These are phyloP conservation scores for Nitzschia sp. DNA, from an alignment of 108 stramenopile species.

Conservation along the genomic window DNA sequence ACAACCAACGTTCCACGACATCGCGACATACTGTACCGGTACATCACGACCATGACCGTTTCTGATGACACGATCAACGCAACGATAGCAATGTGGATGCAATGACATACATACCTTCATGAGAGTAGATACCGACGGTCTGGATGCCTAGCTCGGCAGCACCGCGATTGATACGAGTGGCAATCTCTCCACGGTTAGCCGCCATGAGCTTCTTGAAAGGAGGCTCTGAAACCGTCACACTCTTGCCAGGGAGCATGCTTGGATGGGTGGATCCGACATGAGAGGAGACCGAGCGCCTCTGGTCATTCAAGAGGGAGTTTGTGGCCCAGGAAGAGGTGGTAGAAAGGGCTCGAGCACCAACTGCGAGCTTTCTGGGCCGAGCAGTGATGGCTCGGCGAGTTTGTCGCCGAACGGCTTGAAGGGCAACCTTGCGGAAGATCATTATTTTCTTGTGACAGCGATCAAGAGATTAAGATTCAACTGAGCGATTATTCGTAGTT, in stretches of 20 bases:
- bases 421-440: constrained; percentile 8
- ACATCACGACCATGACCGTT: background rate
- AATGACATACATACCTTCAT: constrained; percentile 60
- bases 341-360: background rate
- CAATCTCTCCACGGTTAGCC: constrained; percentile 83
- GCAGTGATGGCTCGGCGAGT: background rate
- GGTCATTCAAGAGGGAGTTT: background rate
- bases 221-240: constrained; percentile 20
- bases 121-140: constrained; percentile 87
- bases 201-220: constrained; percentile 88
- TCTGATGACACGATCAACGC: too few relatives aligned
- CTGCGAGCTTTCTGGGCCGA: background rate
- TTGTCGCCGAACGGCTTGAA: background rate
- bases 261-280: constrained; percentile 21
- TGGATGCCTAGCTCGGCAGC: constrained; percentile 73
- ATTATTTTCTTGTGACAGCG: background rate
- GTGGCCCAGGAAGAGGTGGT: constrained; percentile 19
- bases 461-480: background rate
- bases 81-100: too few relatives aligned
- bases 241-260: constrained; percentile 24
- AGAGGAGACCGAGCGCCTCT: constrained; percentile 6
- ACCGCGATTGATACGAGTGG: constrained; percentile 74
- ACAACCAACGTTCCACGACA: too few relatives aligned
- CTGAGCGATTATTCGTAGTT: too few relatives aligned
- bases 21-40: too few relatives aligned